phyloP scores from a whole-genome alignment of 129 eudicot species.

The Saposhnikovia divaricata region DNA sequence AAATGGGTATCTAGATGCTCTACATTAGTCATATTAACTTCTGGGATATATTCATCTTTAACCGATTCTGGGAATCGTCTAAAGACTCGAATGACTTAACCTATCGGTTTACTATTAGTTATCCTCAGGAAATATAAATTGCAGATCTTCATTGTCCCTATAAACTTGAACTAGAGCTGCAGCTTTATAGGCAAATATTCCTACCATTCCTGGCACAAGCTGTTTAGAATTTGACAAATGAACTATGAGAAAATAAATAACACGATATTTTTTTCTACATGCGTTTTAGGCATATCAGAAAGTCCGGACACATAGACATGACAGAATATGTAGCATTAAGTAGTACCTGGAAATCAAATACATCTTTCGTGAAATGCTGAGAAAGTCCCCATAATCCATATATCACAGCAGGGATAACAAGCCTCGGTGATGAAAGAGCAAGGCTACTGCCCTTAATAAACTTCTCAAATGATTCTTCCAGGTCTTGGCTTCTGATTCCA shows the following conservation, averaged over 20 bases:
- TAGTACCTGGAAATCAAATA: constrained; percentile 71
- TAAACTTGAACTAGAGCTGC: constrained; percentile 96
- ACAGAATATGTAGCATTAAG: not conserved
- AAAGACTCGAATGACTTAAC: constrained; percentile 1
- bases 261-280: not conserved
- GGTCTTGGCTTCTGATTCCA: constrained; percentile 83
- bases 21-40: not conserved
- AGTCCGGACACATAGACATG: not conserved
- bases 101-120: constrained; percentile 20
- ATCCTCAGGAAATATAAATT: constrained; percentile 55
- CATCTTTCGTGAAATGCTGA: constrained; percentile 61
- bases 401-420: constrained; percentile 81
- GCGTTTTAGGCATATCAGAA: not conserved
- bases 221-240: constrained; percentile 20
- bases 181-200: constrained; percentile 91
- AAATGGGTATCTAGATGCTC: not conserved
- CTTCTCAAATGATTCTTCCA: constrained; percentile 62
- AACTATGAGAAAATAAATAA: not conserved
- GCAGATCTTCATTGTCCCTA: constrained; percentile 88
- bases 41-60: not conserved
- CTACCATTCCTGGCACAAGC: constrained; percentile 92
- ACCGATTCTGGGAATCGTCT: not conserved
- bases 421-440: constrained; percentile 92
- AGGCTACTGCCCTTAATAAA: constrained; percentile 64
- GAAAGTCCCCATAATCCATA: constrained; percentile 86